phyloP scores from a whole-genome alignment of 2,329 filamentous ascomycete genomes.

The Hypoxylon sp. region DNA sequence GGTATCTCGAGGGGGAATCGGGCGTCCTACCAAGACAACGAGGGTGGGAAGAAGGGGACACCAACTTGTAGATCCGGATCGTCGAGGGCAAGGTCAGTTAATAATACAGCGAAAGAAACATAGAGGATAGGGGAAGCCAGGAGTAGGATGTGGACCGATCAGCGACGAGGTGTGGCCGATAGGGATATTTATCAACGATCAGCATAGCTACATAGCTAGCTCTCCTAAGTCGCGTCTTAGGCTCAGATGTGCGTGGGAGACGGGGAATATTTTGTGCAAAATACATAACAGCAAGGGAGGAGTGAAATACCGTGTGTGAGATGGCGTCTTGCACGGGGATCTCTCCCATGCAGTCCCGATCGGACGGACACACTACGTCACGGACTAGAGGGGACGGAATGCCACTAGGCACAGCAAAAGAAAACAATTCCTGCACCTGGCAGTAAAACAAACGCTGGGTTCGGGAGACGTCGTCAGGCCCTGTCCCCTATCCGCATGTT shows the following conservation, averaged over 20 bases:
- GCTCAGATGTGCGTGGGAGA: conserved; percentile 23
- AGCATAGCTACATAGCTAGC: conserved; percentile 23
- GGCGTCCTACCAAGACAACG: conserved; percentile 35
- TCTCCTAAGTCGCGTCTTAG: conserved; percentile 36
- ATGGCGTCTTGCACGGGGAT: conserved; percentile 39
- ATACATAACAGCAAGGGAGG: conserved; percentile 46
- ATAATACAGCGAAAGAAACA: conserved; percentile 32
- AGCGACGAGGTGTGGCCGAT: conserved; percentile 30
- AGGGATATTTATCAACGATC: conserved; percentile 42
- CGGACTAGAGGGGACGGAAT: conserved; percentile 39
- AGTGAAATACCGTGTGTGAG: conserved; percentile 41
- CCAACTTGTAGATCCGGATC: conserved; percentile 34
- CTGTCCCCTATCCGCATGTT: conserved; percentile 29
- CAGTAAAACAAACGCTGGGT: conserved; percentile 37
- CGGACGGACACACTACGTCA: conserved; percentile 38
- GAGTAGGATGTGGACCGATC: conserved; percentile 38
- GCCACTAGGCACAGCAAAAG: conserved; percentile 36
- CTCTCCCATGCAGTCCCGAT: conserved; percentile 38
- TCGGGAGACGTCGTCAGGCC: conserved; percentile 23
- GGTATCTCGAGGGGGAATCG: conserved; percentile 17
- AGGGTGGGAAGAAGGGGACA: conserved; percentile 16
- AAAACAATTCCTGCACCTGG: conserved; percentile 16
- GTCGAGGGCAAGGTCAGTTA: conserved; percentile 33
- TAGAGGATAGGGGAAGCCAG: conserved; percentile 29
- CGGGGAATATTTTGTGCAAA: conserved; percentile 41